Evolutionary conservation across 148 eudicot genomes (phyloP).

Genomic region (Camellia granthamiana): DNA sequence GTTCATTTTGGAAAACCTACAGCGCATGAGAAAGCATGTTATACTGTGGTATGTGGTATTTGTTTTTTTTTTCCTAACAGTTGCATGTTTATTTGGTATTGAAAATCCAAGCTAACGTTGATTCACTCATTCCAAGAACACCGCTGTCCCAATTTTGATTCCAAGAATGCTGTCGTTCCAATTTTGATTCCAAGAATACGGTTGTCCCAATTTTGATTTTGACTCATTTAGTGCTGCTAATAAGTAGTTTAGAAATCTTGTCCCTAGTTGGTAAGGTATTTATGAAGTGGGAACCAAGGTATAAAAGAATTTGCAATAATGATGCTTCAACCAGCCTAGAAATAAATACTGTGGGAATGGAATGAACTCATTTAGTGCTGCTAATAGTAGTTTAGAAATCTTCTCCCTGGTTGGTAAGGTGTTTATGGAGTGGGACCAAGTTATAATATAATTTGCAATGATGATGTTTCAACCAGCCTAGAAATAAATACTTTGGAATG

Average conservation of each 20-base stretch:
- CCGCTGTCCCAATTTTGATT: too few species aligned
- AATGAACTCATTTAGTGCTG: not conserved
- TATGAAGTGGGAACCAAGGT: not conserved
- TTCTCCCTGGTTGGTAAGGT: not conserved
- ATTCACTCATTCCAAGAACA: too few species aligned
- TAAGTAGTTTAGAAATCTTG: not conserved
- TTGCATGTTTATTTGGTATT: not conserved
- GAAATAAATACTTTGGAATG: slow-evolving; percentile 4
- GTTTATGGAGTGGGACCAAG: not conserved
- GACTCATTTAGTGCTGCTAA: slow-evolving; percentile 6
- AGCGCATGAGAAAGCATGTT: slow-evolving; percentile 89
- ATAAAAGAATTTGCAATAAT: not conserved
- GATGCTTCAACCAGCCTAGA: slow-evolving; percentile 1
- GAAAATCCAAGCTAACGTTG: not conserved
- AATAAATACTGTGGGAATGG: not conserved
- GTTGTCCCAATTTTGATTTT: not conserved
- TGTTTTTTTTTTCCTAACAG: not conserved
- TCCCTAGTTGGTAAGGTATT: not conserved
- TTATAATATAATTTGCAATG: not conserved
- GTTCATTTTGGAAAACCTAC: slow-evolving; percentile 94
- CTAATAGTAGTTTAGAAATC: not conserved
- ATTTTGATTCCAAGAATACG: not conserved
- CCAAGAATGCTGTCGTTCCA: too few species aligned
- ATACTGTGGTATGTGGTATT: slow-evolving; percentile 69
- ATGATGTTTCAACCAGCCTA: not conserved